These are phyloP conservation scores for Ascochyta rabiei DNA, from an alignment of 2,329 filamentous ascomycete genomes.

Conservation along the genomic window DNA sequence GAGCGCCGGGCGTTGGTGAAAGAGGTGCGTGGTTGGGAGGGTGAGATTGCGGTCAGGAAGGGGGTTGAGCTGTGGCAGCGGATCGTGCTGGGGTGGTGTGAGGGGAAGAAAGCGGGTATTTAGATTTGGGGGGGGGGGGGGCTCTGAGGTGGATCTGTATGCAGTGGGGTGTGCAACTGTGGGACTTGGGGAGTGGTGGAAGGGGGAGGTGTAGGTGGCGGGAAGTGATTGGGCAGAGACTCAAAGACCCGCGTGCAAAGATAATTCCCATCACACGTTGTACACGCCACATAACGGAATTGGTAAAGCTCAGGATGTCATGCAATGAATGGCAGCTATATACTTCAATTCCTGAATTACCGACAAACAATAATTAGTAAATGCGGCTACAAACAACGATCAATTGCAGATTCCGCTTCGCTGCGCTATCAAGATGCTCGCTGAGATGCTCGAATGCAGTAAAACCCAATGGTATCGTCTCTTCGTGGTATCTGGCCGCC, in stretches of 20 bases:
- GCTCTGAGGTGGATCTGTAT: too few relatives aligned
- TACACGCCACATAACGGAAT: too few relatives aligned
- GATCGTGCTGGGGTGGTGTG: constrained; percentile 3
- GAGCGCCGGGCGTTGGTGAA: constrained; percentile 20
- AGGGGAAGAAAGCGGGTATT: not conserved
- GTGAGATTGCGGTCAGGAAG: not conserved
- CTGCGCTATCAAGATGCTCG: not conserved
- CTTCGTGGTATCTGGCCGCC: not conserved
- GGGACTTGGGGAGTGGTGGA: too few relatives aligned
- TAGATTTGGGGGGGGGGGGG: too few relatives aligned
- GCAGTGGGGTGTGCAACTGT: too few relatives aligned
- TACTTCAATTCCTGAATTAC: not conserved
- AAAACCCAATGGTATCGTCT: constrained; percentile 1
- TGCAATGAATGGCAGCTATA: not conserved
- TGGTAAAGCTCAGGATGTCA: not conserved
- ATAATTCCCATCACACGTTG: too few relatives aligned
- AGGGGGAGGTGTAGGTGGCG: too few relatives aligned
- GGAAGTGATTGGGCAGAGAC: too few relatives aligned
- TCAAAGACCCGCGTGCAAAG: too few relatives aligned
- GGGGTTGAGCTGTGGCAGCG: constrained; percentile 2
- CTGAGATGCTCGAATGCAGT: constrained; percentile 4
- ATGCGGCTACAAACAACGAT: not conserved
- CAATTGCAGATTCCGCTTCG: not conserved
- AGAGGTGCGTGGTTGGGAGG: constrained; percentile 34
- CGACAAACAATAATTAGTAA: not conserved